phyloP scores from a whole-genome alignment of 2,329 filamentous ascomycete species.

The Penicillium sp. region DNA sequence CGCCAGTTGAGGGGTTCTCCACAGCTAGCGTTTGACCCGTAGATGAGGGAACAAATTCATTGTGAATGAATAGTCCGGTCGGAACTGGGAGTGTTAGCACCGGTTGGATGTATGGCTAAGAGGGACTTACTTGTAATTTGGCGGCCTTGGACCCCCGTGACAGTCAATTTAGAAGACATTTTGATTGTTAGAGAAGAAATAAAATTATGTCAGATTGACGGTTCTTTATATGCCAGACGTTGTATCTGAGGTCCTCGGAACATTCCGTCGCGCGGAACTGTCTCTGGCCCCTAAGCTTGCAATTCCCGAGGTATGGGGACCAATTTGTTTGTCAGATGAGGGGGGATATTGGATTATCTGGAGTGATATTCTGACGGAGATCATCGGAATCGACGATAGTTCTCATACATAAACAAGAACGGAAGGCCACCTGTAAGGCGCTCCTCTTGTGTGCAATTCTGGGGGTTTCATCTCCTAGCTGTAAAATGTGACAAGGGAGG shows the following conservation, averaged over 20 bases:
- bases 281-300: not conserved
- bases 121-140: constrained; percentile 10
- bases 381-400: not conserved
- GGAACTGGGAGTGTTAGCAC: constrained; percentile 15
- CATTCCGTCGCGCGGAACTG: constrained; percentile 4
- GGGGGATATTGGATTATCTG: not conserved
- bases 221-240: not conserved
- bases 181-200: not conserved
- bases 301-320: not conserved
- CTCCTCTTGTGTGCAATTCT: not conserved
- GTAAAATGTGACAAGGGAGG: no score
- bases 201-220: not conserved
- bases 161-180: constrained; percentile 10
- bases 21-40: constrained; percentile 17
- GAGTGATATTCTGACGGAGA: not conserved
- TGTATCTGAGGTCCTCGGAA: constrained; percentile 1
- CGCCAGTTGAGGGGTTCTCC: constrained; percentile 25
- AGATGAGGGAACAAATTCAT: constrained; percentile 22
- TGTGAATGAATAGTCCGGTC: constrained; percentile 28
- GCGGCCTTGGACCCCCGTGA: constrained; percentile 17
- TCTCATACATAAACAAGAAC: not conserved
- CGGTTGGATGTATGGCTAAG: not conserved
- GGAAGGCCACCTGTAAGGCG: rapidly evolving
- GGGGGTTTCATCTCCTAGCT: not conserved
- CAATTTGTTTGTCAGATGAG: not conserved